A percentile compares a stretch with the other conserved stretches of the same genome.
These are phyloP conservation scores for Boletus huronensis DNA, from an alignment of 768 basidiomycete genomes.

Conservation along the genomic window DNA sequence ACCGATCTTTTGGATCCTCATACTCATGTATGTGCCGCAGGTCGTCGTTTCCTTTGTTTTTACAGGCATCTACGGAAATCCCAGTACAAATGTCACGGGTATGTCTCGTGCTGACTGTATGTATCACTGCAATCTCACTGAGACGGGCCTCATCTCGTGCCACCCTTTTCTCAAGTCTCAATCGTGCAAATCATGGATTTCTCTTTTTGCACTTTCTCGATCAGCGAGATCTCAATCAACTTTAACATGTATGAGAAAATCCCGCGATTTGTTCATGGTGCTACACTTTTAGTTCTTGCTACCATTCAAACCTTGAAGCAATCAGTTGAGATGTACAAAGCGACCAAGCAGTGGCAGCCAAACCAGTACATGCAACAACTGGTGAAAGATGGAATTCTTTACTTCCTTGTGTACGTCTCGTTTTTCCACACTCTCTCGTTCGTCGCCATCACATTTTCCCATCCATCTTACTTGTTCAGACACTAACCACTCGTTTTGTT, in stretches of 20 bases:
- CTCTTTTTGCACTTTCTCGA: too few relatives aligned
- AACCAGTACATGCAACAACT: not conserved
- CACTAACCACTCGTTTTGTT: too few relatives aligned
- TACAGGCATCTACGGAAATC: not conserved
- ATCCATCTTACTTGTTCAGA: too few relatives aligned
- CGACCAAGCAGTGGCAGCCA: too few relatives aligned
- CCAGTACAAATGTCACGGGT: not conserved
- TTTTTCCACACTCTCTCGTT: conserved; percentile 13
- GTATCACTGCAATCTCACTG: not conserved
- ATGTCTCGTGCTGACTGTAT: not conserved
- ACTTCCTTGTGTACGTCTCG: conserved; percentile 5
- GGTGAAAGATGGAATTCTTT: conserved; percentile 1
- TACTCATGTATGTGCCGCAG: too few relatives aligned
- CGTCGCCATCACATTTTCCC: not conserved
- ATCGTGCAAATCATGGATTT: too few relatives aligned
- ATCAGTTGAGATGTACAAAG: not conserved
- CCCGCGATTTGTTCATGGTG: not conserved
- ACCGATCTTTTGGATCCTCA: not conserved
- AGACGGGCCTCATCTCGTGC: not conserved
- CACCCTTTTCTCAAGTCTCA: not conserved
- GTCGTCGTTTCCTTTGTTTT: not conserved
- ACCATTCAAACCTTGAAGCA: not conserved
- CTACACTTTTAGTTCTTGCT: too few relatives aligned
- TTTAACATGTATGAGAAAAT: not conserved
- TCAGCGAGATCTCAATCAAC: too few relatives aligned